A percentile compares a stretch with the other conserved stretches of the same genome.
Conservation (phyloP, 148 eudicot species). For the Vaccinium vitisidaea region DNA sequence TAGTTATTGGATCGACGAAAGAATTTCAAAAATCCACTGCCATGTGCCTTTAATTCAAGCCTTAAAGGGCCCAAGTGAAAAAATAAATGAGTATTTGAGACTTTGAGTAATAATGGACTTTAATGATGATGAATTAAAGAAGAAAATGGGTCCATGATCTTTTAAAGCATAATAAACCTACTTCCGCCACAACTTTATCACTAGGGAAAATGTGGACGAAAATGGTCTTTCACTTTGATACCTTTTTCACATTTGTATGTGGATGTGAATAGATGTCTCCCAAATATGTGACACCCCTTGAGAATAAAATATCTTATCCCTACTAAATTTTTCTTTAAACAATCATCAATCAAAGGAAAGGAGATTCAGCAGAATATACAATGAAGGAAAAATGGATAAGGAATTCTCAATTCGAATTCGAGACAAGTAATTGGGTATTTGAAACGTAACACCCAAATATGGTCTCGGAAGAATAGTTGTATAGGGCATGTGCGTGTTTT, state of each 20-base stretch:
- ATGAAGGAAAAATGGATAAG: neutral
- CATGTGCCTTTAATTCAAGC: neutral
- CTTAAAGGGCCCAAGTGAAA: neutral
- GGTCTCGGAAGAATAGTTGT: neutral
- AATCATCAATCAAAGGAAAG: neutral
- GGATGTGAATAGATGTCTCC: constrained; percentile 11
- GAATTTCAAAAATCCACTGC: too few relatives aligned
- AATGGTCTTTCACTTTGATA: neutral
- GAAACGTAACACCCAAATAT: too few relatives aligned
- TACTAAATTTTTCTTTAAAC: constrained; percentile 1
- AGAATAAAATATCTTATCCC: neutral
- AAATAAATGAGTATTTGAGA: neutral
- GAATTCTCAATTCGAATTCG: neutral
- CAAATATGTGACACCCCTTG: constrained; percentile 9
- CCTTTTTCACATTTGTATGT: neutral
- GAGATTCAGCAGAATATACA: neutral
- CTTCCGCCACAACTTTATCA: neutral
- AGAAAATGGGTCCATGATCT: neutral
- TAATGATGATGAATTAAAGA: neutral
- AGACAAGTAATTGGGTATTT: too few relatives aligned
- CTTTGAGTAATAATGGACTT: neutral
- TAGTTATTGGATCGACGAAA: too few relatives aligned
- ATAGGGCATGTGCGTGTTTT: neutral
- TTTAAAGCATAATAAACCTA: neutral
- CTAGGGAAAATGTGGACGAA: constrained; percentile 1